Base-by-base conservation (phyloP, 1,284 basidiomycete species). In the Malassezia caprae region DNA sequence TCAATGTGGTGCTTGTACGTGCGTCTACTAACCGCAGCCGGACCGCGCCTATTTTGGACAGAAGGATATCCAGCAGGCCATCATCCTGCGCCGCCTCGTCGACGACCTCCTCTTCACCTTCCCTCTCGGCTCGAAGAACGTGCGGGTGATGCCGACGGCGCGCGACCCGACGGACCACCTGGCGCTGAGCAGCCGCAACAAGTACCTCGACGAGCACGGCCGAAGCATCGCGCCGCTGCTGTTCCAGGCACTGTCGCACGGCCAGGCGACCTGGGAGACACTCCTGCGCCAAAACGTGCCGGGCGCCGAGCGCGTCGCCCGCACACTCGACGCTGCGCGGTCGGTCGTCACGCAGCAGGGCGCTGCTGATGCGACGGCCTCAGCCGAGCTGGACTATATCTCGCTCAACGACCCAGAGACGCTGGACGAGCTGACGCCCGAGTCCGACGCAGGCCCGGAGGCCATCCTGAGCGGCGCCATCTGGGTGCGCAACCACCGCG, bases 21-120 rank as follows among this genome's bases (percentile, higher is more conserved):
- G 15, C 21, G 30, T 34, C 8, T n/a, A 42, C 27, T 17, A 23
- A 30, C 19, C 13, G 10, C 48, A 90, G 87, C 93, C 93, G 2
- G 88, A 88, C 49, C 82, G 83, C 54, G 84, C 88, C 21, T 98
- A 96, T 76, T 96, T 98, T 68, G 93, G 94, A 0, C 93, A 96
- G 76, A 98, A 98, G 75, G 93, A 98, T 72, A 96, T 98, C 53
- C 93, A 98, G 73, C 93, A 98, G 74, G 88, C 87, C 0, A 77
- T 96, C 8, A 77, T 98, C 19, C 80, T 98, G 21, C 84, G 86
- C 41, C 83, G 86, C n/a, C 80, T 98, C 75, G 82, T 83, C 48
- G 78, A 80, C 28, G 93, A 98, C 74, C 80, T 96, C 1, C 81
- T 93, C 17, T 77, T 90, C 13, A 77, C 85, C 6, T 81, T 88